Evolutionary conservation across 257 asterid genomes (phyloP).

Genomic region (Forsythia viridissima): DNA sequence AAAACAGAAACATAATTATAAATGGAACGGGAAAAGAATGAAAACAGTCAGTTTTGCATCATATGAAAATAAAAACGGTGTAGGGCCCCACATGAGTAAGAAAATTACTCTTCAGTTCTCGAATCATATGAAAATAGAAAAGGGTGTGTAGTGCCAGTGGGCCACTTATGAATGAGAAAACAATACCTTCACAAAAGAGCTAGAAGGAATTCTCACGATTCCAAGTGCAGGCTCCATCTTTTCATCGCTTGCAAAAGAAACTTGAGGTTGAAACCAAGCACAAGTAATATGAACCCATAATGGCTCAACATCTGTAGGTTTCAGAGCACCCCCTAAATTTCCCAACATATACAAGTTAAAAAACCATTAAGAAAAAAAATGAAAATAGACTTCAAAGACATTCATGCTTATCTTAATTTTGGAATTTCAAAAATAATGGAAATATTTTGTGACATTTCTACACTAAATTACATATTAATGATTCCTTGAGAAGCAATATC

Average conservation of each 20-base stretch:
- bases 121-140: slow-evolving; percentile 8
- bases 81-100: slow-evolving; percentile 1
- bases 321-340: slow-evolving; percentile 85
- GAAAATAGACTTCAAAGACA: background rate
- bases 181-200: slow-evolving; percentile 85
- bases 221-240: slow-evolving; percentile 98
- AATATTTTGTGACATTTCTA: slow-evolving; percentile 12
- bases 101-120: background rate
- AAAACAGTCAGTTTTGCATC: slow-evolving; percentile 3
- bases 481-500: background rate
- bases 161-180: slow-evolving; percentile 11
- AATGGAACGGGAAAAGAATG: background rate
- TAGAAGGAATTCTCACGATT: slow-evolving; percentile 87
- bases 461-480: background rate
- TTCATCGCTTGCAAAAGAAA: slow-evolving; percentile 89
- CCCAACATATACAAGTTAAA: slow-evolving; percentile 22
- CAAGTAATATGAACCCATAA: slow-evolving; percentile 98
- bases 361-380: slow-evolving; percentile 15
- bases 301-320: slow-evolving; percentile 82
- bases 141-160: background rate
- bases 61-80: slow-evolving; percentile 1
- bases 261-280: slow-evolving; percentile 99
- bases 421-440: background rate
- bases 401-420: background rate
- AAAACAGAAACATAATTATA: background rate